Evolutionary conservation across 805 yeast genomes (phyloP).

Genomic region (Lipomyces orientalis): DNA sequence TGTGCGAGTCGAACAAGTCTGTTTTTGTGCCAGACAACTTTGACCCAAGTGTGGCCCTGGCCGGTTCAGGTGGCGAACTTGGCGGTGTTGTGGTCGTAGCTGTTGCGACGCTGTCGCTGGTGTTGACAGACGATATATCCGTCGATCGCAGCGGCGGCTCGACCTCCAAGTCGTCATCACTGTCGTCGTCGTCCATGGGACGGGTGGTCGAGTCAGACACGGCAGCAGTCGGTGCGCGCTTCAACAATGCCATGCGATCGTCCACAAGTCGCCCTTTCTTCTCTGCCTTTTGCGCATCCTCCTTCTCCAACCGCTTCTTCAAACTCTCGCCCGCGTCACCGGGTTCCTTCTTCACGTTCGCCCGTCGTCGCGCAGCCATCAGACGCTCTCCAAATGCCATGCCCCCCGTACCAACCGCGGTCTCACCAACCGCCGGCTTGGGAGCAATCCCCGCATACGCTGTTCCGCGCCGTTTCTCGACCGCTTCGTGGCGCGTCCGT

Average conservation of each 20-base stretch:
- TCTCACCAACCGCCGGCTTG: background rate
- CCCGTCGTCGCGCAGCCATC: background rate
- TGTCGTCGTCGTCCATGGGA: background rate
- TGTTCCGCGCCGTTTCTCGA: conserved; percentile 12
- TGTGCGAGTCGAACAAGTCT: conserved; percentile 21
- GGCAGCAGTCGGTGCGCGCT: background rate
- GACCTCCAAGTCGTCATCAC: conserved; percentile 18
- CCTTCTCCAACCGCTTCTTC: background rate
- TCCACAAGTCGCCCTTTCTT: background rate
- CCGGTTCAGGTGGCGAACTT: background rate
- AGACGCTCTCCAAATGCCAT: background rate
- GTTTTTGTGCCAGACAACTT: conserved; percentile 20
- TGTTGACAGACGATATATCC: background rate
- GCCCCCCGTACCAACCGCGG: background rate
- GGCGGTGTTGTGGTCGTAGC: background rate
- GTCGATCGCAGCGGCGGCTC: conserved; percentile 12
- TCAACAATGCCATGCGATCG: background rate
- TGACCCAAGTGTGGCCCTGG: background rate
- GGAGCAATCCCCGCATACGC: conserved; percentile 10
- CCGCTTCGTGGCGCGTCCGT: background rate
- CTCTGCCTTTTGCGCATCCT: background rate
- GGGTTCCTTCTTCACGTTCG: background rate
- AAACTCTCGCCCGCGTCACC: background rate
- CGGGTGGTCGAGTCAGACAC: background rate
- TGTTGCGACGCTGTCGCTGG: background rate